Evolutionary conservation across 805 yeast genomes (phyloP), one percentile per base, ranked within the genome.

Genomic region (Wickerhamomyces silvicola): DNA sequence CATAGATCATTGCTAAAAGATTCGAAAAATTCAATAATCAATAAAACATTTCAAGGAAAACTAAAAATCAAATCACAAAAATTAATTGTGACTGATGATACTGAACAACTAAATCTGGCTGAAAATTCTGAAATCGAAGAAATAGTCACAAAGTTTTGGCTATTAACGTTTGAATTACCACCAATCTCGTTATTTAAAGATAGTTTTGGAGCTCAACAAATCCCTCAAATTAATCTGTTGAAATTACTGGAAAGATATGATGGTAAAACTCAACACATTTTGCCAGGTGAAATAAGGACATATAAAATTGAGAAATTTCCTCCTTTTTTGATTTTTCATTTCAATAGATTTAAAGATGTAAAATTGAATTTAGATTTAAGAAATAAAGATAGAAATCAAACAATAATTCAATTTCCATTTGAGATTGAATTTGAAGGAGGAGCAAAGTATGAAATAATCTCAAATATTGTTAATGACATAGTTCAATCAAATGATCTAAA

Each of bases 101-200:
- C 46, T 15, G 28, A 25, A 17, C 40, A 28, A 33, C 30, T n/a
- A 28, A 24, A 36, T 32, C 43, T 57, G 22, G 3, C 22, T 41
- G 10, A n/a, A n/a, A n/a, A n/a, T n/a, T n/a, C n/a, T n/a, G n/a
- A 31, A 31, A 17, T 36, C 38, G 20, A 38, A 31, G 25, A 32
- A 14, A 24, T 35, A 2, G 20, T 31, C 0, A 40, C 55, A 0
- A 65, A 60, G 28, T 80, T 75, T 43, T 68, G 81, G 72, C 44
- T 69, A 12, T 45, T 84, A 10, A 56, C 79, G 0, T 50, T 84
- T n/a, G 75, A 70, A 30, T 52, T 80, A 13, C 90, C 92, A 0
- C 60, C 70, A 1, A 52, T 53, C 8, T 75, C 87, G 0, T 42
- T 78, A 8, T 75, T 79, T 47, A 66, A 66, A 39, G 74, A 70